These are phyloP conservation scores for Corylus americana DNA, from an alignment of 306 rosid species.

Conservation along the genomic window DNA sequence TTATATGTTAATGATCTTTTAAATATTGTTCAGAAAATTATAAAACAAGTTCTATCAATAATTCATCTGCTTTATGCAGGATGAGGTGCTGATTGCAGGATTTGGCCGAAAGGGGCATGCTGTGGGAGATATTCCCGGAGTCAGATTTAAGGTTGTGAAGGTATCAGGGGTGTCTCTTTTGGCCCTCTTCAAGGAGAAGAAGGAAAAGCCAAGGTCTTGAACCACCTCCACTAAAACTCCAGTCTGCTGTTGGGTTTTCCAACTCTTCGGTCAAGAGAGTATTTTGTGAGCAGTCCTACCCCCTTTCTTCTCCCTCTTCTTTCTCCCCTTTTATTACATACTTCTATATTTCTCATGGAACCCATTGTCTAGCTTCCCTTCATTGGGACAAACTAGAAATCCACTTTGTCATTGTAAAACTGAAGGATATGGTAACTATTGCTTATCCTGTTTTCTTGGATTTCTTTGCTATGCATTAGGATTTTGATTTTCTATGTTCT, in stretches of 20 bases:
- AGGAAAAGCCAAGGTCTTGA: constrained; percentile 60
- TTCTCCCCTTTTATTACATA: neutral
- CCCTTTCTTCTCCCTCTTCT: constrained; percentile 11
- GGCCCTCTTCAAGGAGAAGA: constrained; percentile 67
- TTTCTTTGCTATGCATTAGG: neutral
- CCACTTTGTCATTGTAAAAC: neutral
- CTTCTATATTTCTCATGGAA: neutral
- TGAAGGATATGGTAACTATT: neutral
- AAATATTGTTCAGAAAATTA: neutral
- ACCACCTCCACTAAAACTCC: neutral
- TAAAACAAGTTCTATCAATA: no score
- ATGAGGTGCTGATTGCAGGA: no score
- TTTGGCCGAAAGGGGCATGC: no score
- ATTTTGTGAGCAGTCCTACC: constrained; percentile 3
- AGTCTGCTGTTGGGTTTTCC: neutral
- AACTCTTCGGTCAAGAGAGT: constrained; percentile 12
- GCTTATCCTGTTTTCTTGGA: neutral
- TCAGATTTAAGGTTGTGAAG: constrained; percentile 68
- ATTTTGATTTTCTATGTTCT: neutral
- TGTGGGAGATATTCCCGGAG: constrained; percentile 68
- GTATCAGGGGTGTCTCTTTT: constrained; percentile 65
- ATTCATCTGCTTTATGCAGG: no score
- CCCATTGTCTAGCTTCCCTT: constrained; percentile 1
- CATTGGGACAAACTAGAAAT: neutral
- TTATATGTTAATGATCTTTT: no score